A percentile compares a stretch with the other conserved stretches of the same genome.
Evolutionary conservation across 1,284 basidiomycete species (phyloP).

Genomic region (Pholiota adiposa): DNA sequence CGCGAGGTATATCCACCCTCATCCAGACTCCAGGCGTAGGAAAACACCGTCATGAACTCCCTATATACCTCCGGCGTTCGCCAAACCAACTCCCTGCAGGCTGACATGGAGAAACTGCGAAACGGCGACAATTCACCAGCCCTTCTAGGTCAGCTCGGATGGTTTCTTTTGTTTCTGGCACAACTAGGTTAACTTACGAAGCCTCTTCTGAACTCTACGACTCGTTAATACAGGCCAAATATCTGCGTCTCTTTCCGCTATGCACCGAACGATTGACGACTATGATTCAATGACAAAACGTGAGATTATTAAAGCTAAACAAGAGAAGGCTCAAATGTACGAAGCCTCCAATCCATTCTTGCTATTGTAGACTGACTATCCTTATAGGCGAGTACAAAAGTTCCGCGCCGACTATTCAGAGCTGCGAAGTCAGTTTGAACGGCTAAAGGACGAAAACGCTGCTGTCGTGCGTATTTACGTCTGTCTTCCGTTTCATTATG

Average conservation of each 20-base stretch:
- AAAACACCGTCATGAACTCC: conserved; percentile 74
- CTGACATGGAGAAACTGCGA: conserved; percentile 82
- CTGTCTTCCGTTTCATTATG: neutral
- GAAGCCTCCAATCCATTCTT: conserved; percentile 27
- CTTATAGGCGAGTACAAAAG: conserved; percentile 77
- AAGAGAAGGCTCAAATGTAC: conserved; percentile 92
- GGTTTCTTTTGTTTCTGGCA: conserved; percentile 11
- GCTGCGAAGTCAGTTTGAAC: conserved; percentile 73
- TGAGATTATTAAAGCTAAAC: conserved; percentile 92
- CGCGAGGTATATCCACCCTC: neutral
- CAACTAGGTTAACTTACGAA: conserved; percentile 17
- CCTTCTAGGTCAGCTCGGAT: conserved; percentile 72
- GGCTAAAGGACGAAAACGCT: conserved; percentile 58
- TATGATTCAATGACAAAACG: conserved; percentile 95
- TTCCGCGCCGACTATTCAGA: conserved; percentile 79
- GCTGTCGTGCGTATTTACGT: conserved; percentile 41
- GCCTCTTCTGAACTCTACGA: conserved; percentile 20
- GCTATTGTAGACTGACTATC: neutral
- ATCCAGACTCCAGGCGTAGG: neutral
- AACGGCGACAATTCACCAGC: conserved; percentile 82
- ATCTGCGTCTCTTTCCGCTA: conserved; percentile 89
- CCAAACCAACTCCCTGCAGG: conserved; percentile 87
- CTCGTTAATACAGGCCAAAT: conserved; percentile 80
- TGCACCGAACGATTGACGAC: conserved; percentile 92
- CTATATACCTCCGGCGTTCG: conserved; percentile 92